Conservation (phyloP, 371 early-diverging fungal genomes). For the Fennellomyces sp. region DNA sequence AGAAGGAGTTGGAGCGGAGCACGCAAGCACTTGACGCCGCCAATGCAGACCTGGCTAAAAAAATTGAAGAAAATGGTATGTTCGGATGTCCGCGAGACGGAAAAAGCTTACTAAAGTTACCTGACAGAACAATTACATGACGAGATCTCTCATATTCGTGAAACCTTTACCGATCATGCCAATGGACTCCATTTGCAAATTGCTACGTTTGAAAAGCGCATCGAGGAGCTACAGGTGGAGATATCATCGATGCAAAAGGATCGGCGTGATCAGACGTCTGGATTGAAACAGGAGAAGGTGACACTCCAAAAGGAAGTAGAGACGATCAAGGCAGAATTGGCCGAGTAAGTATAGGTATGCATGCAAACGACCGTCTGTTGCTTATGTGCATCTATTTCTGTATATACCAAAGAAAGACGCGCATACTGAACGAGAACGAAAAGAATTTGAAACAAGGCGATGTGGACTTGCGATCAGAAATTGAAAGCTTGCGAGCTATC, state of each 20-base stretch:
- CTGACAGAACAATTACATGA: constrained; percentile 51
- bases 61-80: constrained; percentile 68
- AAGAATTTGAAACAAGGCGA: constrained; percentile 30
- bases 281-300: constrained; percentile 28
- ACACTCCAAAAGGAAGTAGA: constrained; percentile 30
- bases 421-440: constrained; percentile 31
- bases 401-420: constrained; percentile 28
- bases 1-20: constrained; percentile 64
- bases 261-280: constrained; percentile 20
- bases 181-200: constrained; percentile 57
- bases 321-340: constrained; percentile 23
- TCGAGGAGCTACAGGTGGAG: constrained; percentile 53
- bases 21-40: constrained; percentile 57
- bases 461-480: constrained; percentile 33
- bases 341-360: constrained; percentile 27
- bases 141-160: constrained; percentile 54
- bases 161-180: constrained; percentile 56
- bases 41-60: constrained; percentile 53
- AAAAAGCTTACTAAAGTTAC: constrained; percentile 6
- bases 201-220: constrained; percentile 54
- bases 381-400: background rate
- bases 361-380: no score
- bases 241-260: constrained; percentile 34
- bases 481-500: constrained; percentile 45
- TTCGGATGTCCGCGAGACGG: background rate